These are phyloP conservation scores for Iberis amara DNA, from an alignment of 441 rosid species.

Conservation along the genomic window DNA sequence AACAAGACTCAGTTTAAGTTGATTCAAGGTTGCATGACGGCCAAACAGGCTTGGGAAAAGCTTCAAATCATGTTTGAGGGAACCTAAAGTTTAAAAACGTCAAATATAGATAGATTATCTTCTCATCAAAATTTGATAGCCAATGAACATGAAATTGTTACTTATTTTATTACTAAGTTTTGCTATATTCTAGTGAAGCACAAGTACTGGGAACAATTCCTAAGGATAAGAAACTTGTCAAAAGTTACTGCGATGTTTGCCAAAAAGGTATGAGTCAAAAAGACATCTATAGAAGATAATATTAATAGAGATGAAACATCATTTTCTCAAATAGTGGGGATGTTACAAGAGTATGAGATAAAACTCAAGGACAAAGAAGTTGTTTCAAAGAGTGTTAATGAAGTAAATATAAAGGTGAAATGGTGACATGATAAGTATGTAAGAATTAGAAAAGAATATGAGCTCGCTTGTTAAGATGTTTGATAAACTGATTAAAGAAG, in stretches of 20 bases:
- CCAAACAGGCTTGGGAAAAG: background rate
- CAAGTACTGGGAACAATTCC: background rate
- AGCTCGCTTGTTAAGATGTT: background rate
- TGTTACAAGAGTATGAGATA: background rate
- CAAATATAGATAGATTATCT: background rate
- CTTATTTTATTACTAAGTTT: no score
- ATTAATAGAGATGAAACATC: no score
- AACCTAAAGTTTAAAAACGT: background rate
- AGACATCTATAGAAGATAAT: background rate
- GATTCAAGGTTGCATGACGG: background rate
- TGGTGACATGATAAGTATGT: background rate
- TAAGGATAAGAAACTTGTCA: background rate
- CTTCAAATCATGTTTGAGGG: background rate
- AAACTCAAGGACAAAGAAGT: background rate
- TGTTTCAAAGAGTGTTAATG: no score
- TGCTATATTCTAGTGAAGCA: background rate
- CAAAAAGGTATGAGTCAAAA: background rate
- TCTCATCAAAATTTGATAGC: background rate
- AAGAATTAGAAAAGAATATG: background rate
- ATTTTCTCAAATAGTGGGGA: background rate
- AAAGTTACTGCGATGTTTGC: background rate
- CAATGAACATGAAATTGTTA: background rate
- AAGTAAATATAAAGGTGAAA: background rate
- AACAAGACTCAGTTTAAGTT: background rate
- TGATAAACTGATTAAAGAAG: background rate